Base-by-base conservation (phyloP, 1,284 basidiomycete species). In the Omphalotus olearius region DNA sequence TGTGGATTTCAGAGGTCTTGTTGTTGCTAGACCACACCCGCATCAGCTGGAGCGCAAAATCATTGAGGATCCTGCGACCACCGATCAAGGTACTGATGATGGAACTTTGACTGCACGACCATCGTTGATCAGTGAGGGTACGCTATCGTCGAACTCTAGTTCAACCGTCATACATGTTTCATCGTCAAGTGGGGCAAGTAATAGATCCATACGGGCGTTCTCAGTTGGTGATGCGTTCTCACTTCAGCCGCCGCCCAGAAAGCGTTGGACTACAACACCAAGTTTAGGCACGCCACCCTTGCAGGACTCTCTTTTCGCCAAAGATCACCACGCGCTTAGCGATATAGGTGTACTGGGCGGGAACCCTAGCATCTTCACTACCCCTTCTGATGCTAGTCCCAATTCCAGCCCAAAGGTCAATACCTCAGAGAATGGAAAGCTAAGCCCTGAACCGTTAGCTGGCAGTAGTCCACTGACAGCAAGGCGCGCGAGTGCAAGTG, bases 181-280 rank as follows among this genome's bases (percentile, higher is more conserved):
- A 44, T 28, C 56, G 52, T 60, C 64, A n/a, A 33, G 33, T 33
- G 30, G 23, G 7, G 26, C 30, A 18, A n/a, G 17, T 28, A 43
- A 62, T 64, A 64, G 63, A 47, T 51, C 58, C 36, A 61, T 60
- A 16, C 65, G 64, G 40, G 54, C 70, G 4, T 58, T 73, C 45
- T 70, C 73, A 6, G 57, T 74, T 53, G 63, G 67, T 13, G 67
- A 44, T n/a, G 18, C 76, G 0, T 59, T 74, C 47, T 79, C 82
- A 14, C 69, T 87, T 46, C 82, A 84, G 44, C 85, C 84, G 2
- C 83, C 83, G 39, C 82, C 85, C 0, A 75, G 80, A 45, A 82
- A 78, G 58, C 73, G 77, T 13, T 80, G 78, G 72, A 73, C 74
- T 35, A 68, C 73, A n/a, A 56, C 63, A 11, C 39, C 44, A 11